Evolutionary conservation across 2,329 filamentous ascomycete genomes (phyloP).

Genomic region (Macrophomina phaseolina): DNA sequence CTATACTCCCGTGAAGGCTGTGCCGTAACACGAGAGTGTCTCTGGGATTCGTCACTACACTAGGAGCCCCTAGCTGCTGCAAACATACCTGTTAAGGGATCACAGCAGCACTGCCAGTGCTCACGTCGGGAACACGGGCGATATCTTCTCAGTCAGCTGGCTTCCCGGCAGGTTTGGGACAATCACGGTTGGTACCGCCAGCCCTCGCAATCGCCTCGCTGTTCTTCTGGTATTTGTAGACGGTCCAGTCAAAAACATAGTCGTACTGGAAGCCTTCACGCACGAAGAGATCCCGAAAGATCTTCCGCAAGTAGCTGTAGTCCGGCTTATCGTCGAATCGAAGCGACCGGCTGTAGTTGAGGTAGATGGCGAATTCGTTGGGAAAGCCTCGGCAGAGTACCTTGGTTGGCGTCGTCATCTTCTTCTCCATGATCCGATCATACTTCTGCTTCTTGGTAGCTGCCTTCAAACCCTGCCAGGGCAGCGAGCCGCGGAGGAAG

Average conservation of each 20-base stretch:
- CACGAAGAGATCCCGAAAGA: constrained; percentile 99
- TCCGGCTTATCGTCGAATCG: constrained; percentile 99
- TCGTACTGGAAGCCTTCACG: constrained; percentile 99
- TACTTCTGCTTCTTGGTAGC: constrained; percentile 99
- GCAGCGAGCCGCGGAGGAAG: constrained; percentile 98
- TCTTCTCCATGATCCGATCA: constrained; percentile 99
- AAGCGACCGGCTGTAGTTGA: constrained; percentile 98
- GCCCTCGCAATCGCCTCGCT: constrained; percentile 64
- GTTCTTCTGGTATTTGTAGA: constrained; percentile 99
- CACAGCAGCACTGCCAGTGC: too few species aligned
- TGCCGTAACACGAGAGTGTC: too few species aligned
- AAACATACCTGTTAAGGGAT: too few species aligned
- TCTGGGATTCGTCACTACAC: too few species aligned
- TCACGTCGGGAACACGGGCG: too few species aligned
- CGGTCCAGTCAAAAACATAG: constrained; percentile 99
- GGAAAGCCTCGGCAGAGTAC: constrained; percentile 98
- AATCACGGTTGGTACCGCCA: too few species aligned
- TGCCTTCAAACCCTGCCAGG: constrained; percentile 98
- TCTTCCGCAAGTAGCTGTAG: constrained; percentile 99
- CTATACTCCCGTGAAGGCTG: too few species aligned
- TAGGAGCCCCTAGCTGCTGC: too few species aligned
- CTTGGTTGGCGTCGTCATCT: constrained; percentile 99
- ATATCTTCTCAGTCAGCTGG: too few species aligned
- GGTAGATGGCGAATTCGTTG: constrained; percentile 99
- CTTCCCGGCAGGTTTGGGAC: too few species aligned